phyloP scores from a whole-genome alignment of 2,329 filamentous ascomycete genomes.

The Rhexocercosporidium sp. region DNA sequence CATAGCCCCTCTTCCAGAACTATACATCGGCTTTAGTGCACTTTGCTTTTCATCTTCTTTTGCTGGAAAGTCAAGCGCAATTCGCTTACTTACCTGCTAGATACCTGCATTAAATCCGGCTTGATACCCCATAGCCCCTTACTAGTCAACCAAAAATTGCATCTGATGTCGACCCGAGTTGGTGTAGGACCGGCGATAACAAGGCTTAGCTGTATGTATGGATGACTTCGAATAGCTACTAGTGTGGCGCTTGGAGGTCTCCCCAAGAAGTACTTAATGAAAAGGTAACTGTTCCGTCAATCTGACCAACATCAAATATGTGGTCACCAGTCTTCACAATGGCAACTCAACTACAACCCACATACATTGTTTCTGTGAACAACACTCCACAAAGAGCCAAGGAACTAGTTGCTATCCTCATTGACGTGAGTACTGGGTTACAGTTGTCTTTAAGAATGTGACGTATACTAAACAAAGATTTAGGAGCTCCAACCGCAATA shows the following conservation, averaged over 20 bases:
- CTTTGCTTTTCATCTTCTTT: background rate
- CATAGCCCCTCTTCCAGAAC: too few species aligned
- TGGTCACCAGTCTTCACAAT: background rate
- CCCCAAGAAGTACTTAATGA: background rate
- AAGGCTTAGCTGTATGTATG: background rate
- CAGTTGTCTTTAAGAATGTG: too few species aligned
- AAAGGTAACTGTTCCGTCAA: background rate
- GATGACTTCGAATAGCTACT: background rate
- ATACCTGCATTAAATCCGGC: background rate
- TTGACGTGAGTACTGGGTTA: background rate
- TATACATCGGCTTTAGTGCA: background rate
- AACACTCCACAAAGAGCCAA: slow-evolving; percentile 15
- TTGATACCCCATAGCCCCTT: background rate
- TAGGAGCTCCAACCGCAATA: slow-evolving; percentile 3
- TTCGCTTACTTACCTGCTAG: background rate
- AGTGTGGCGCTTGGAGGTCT: background rate
- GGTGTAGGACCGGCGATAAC: background rate
- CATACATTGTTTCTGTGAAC: slow-evolving; percentile 19
- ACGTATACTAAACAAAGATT: background rate
- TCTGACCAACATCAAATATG: background rate
- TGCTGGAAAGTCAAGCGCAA: background rate
- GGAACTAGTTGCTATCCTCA: slow-evolving; percentile 21
- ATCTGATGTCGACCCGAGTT: background rate
- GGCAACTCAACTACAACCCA: background rate
- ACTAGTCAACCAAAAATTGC: too few species aligned